A percentile compares a stretch with the other conserved stretches of the same genome.
Evolutionary conservation across 2,329 filamentous ascomycete genomes (phyloP).

Genomic region (Trichophyton mentagrophytes): DNA sequence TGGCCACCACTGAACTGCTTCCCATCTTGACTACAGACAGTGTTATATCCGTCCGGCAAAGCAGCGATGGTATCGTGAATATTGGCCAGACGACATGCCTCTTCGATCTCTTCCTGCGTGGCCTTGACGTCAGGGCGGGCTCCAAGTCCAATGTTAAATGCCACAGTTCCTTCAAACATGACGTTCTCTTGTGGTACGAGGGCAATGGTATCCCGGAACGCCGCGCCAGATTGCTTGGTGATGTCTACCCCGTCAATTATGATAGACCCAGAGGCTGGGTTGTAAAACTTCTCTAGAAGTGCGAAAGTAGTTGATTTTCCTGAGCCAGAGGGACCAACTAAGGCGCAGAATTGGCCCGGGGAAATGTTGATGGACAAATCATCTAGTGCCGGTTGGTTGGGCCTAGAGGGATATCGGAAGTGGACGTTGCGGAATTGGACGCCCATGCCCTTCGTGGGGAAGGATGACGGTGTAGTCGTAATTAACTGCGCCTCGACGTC

Average conservation of each 20-base stretch:
- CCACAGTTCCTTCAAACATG: slow-evolving; percentile 37
- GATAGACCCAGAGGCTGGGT: slow-evolving; percentile 38
- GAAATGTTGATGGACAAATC: slow-evolving; percentile 45
- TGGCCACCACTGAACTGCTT: slow-evolving; percentile 46
- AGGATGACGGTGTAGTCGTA: not conserved
- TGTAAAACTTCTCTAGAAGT: slow-evolving; percentile 44
- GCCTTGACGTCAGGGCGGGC: slow-evolving; percentile 42
- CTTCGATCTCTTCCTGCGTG: slow-evolving; percentile 49
- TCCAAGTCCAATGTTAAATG: slow-evolving; percentile 36
- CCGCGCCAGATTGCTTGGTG: slow-evolving; percentile 24
- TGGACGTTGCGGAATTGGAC: slow-evolving; percentile 47
- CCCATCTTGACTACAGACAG: slow-evolving; percentile 44
- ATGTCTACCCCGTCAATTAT: slow-evolving; percentile 41
- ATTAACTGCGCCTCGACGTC: slow-evolving; percentile 18
- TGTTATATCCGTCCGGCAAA: slow-evolving; percentile 54
- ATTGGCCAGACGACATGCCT: slow-evolving; percentile 54
- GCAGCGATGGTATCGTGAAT: slow-evolving; percentile 55
- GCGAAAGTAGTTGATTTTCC: slow-evolving; percentile 56
- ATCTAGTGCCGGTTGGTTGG: slow-evolving; percentile 45
- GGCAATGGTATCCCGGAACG: slow-evolving; percentile 34
- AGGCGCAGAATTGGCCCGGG: slow-evolving; percentile 48
- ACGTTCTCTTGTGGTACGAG: slow-evolving; percentile 38
- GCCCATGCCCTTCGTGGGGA: slow-evolving; percentile 27
- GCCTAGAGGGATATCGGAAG: slow-evolving; percentile 54
- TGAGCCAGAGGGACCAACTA: slow-evolving; percentile 54